Base-by-base conservation (phyloP, 1,284 basidiomycete species). In the Ceratobasidium sp. region DNA sequence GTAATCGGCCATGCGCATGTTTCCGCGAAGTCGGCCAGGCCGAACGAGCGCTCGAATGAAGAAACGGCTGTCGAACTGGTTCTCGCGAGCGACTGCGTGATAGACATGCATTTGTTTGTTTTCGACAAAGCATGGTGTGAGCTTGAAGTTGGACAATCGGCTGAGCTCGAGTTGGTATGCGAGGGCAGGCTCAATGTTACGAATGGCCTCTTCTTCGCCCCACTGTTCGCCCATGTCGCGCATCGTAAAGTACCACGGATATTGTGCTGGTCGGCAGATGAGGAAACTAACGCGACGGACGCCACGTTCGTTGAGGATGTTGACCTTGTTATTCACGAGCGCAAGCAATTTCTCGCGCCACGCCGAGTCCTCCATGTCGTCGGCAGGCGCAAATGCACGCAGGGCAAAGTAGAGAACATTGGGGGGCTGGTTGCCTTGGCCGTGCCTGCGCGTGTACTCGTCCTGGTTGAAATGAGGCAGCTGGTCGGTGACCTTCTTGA, bases 101-200 rank as follows among this genome's bases (percentile, higher is more conserved):
- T 99, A 99, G 77, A 99, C 92, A 80, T 96, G 96, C 68, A 97
- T 92, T 80, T 97, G 94, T 77, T 95, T 90, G 82, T 93, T 92
- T 80, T 98, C 92, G 71, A 96, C 91, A 78, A 95, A 92, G 82
- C 90, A 88, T 56, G 97, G 96, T 47, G 89, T 93, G 78, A 99
- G 87, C 80, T 97, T 94, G 83, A 98, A 99, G 84, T 97, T 93
- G 49, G 95, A 96, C 73, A 99, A 85, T 60, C 97, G 92, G 79
- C 91, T 92, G 69, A 99, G 89, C 80, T 99, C 97, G 60, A 99
- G 87, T 82, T 99, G 97, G 87, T 95, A 99, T 40, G 97, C 97
- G 57, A 99, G 85, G 42, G 97, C 97, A 31, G 97, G 97, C 79
- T 99, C 97, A 73, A 98, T 95, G 83, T 99, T 98, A 79, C 96